Evolutionary conservation across 305 asterid genomes (phyloP), one percentile per base, ranked within the genome.

Genomic region (Ajuga reptans): DNA sequence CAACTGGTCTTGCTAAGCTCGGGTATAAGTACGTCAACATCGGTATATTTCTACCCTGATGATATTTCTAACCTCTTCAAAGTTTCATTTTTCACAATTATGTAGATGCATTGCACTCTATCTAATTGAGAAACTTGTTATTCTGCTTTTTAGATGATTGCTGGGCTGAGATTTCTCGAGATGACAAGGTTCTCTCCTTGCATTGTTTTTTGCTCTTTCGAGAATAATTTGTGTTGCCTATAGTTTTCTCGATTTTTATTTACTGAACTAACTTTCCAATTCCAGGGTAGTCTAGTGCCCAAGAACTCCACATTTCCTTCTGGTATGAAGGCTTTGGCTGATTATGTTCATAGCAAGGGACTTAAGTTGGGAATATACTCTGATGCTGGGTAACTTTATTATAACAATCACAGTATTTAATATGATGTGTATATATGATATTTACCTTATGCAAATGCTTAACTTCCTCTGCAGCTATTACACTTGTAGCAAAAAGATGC

Each of bases 331-430:
- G 97, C 96, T 51, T 72, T 92, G 68, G 91, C 98, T 1, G 93
- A 89, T 65, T 92, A 89, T 67, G 95, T 92, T 46, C 97, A 92
- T 63, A 75, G 86, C 84, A 92, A 83, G 84, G 95, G 97, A 17
- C 98, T 92, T 60, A 89, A 84, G 87, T 72, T 89, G 53, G 98
- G 97, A 73, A 89, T 92, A 66, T 92, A 92, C 84, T 83, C 95
- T 0, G 96, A 90, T 77, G 96, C 98, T 36, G 97, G 98, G 95
- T 92, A 86, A 77, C 9, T 43, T 5, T 50, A 3, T 37, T 31
- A 14, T 31, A 36, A n/a, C 17, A 17, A 61, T 1, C 29, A 9
- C 14, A 47, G 39, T 58, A 14, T 54, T 62, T 29, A 51, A 72
- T 14, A 2, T 52, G 12, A 36, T 77, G 5, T 41, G 31, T 50